Base-by-base conservation (phyloP, 352 stramenopile genomes). In the Globisporangium mamillatum region DNA sequence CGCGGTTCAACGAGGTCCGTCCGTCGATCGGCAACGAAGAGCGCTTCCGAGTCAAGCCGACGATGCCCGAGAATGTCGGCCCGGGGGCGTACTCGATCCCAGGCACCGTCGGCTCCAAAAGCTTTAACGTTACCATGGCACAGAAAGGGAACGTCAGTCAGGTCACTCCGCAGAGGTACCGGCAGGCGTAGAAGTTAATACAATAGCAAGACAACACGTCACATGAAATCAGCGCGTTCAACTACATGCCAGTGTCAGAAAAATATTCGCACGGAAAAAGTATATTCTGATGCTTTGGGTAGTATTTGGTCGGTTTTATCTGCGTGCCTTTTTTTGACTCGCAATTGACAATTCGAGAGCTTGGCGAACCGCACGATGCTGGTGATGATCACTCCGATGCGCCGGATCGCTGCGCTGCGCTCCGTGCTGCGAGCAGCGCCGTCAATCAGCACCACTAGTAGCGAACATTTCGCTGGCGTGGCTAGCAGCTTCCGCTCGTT, bases 41-140 rank as follows among this genome's bases (percentile, higher is more conserved):
- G 34, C 69, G 82, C 25, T 90, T 90, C 68, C 76, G 80, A 7
- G 70, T 84, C 46, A 84, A 82, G 63, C 68, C 80, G 29, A 81
- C 76, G 18, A 75, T 89, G 32, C 82, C 82, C 3, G 67, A 71
- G 18, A 44, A 68, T 7, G 75, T 90, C 36, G 82, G 82, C 0
- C 82, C 82, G 12, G 82, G 82, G 7, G 68, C 80, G 6, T 90
- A 90, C 59, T 68, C 75, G n/a, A 78, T 90, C 25, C 69, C 78
- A 22, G 75, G 74, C 2, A 90, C 80, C 0, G 71, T 90, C n/a
- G 82, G 78, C 18, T 81, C 73, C 27, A 87, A 86, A 67, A 90
- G 78, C 66, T 90, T 90, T 70, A 90, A 90, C 71, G 73, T 89
- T 58, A 90, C 82, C 53, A 86, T 90, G 80, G 48, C 56, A 22